These are phyloP conservation scores for Citrus australasica DNA, from an alignment of 345 rosid species.

Conservation along the genomic window DNA sequence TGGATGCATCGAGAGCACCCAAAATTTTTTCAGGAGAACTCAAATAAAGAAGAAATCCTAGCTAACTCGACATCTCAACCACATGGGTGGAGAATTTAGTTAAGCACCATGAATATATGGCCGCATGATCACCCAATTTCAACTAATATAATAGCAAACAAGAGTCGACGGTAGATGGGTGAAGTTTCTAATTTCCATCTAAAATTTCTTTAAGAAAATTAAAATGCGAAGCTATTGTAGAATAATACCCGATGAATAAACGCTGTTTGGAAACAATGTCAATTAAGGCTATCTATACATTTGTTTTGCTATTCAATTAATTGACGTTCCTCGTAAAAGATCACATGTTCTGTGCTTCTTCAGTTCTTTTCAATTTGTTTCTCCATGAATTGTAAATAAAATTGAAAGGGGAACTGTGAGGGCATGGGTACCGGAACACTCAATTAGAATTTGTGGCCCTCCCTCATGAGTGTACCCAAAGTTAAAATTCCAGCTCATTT, in stretches of 20 bases:
- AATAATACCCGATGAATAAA: neutral
- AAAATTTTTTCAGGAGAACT: no score
- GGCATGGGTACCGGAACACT: slow-evolving; percentile 1
- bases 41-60: no score
- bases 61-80: no score
- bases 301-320: neutral
- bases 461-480: slow-evolving; percentile 28
- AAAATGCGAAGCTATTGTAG: neutral
- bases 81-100: no score
- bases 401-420: neutral
- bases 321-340: neutral
- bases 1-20: no score
- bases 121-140: no score
- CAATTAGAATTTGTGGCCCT: slow-evolving; percentile 20
- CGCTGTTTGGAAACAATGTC: neutral
- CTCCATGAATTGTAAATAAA: neutral
- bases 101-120: no score
- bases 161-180: no score
- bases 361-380: neutral
- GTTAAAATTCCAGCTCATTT: slow-evolving; percentile 37
- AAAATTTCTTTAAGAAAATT: no score
- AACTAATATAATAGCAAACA: no score
- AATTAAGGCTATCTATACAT: no score
- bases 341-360: neutral
- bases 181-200: no score